phyloP scores from a whole-genome alignment of 2,329 filamentous ascomycete species.

The Exophiala phaeomuriformis region DNA sequence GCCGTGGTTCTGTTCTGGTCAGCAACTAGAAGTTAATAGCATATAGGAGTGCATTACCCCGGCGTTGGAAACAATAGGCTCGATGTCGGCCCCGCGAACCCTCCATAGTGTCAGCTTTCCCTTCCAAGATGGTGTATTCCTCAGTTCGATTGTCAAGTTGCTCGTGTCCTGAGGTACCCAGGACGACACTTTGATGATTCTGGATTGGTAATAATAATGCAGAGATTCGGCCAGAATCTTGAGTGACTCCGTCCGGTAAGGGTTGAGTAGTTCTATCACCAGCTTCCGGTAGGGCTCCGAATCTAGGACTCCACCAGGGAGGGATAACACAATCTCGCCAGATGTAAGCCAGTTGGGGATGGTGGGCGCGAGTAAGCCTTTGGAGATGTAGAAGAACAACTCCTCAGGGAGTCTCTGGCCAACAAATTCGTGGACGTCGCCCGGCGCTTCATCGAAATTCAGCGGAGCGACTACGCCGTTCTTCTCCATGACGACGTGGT shows the following conservation, averaged over 20 bases:
- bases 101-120: conserved; percentile 61
- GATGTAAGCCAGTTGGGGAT: conserved; percentile 77
- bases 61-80: conserved; percentile 21
- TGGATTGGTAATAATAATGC: conserved; percentile 75
- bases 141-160: conserved; percentile 58
- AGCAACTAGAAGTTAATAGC: conserved; percentile 18
- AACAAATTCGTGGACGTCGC: conserved; percentile 81
- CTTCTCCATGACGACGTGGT: conserved; percentile 73
- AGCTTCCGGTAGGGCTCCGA: conserved; percentile 75
- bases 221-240: conserved; percentile 71
- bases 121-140: conserved; percentile 47
- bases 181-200: conserved; percentile 65
- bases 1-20: conserved; percentile 6
- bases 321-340: conserved; percentile 66
- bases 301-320: conserved; percentile 78
- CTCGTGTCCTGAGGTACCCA: conserved; percentile 74
- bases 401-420: conserved; percentile 86
- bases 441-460: conserved; percentile 65
- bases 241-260: conserved; percentile 67
- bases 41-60: conserved; percentile 27
- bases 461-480: conserved; percentile 71
- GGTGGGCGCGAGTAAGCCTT: conserved; percentile 69
- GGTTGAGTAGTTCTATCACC: conserved; percentile 65
- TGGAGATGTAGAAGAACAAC: conserved; percentile 81
- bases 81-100: conserved; percentile 48